These are phyloP conservation scores for Scheffersomyces segobiensis DNA, from an alignment of 1,139 yeast species.

Conservation along the genomic window DNA sequence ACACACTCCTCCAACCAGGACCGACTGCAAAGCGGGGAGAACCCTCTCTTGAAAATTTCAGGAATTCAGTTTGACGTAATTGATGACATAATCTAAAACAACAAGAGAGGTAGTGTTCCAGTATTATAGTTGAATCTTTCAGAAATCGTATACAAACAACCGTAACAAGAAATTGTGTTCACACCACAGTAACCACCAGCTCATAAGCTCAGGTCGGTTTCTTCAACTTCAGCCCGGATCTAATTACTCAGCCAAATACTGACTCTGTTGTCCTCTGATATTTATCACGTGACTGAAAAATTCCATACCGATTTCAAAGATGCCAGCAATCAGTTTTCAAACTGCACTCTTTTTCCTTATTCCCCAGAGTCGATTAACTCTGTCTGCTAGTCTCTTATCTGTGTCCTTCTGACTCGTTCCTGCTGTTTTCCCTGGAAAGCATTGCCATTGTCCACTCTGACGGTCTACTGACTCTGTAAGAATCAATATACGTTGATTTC, in stretches of 20 bases:
- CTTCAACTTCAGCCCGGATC: not conserved
- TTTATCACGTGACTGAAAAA: not conserved
- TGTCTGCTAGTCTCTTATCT: not conserved
- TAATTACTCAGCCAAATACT: not conserved
- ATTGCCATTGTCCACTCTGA: slow-evolving; percentile 1
- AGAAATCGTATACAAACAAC: not conserved
- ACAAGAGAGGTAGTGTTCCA: not conserved
- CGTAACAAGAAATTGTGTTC: too few species aligned
- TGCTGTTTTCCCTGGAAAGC: not conserved
- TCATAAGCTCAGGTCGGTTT: too few species aligned
- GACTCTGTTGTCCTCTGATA: not conserved
- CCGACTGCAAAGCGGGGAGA: not conserved
- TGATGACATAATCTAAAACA: not conserved
- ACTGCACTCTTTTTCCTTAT: not conserved
- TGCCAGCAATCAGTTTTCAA: not conserved
- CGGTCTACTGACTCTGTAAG: not conserved
- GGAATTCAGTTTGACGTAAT: not conserved
- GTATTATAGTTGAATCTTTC: too few species aligned
- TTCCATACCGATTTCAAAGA: not conserved
- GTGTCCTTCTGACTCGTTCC: not conserved
- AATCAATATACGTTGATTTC: not conserved
- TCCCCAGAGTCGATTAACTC: not conserved
- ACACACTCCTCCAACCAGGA: not conserved
- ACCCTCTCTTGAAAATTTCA: not conserved
- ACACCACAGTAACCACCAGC: too few species aligned